Evolutionary conservation across 192 early-diverging fungal species (phyloP).

Genomic region (Coemansia sp.): DNA sequence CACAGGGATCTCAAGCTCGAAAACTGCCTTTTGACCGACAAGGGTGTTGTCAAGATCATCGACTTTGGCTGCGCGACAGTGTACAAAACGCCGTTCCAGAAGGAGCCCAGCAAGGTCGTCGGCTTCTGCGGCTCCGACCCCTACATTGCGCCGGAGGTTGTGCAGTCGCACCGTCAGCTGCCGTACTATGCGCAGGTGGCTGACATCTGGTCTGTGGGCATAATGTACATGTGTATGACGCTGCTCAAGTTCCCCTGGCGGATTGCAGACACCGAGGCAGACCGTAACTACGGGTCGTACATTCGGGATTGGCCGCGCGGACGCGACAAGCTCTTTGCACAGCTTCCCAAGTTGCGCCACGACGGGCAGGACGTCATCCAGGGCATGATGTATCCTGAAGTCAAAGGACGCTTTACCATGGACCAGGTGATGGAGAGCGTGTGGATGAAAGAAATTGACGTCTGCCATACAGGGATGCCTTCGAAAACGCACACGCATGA

Average conservation of each 20-base stretch:
- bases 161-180: constrained; percentile 57
- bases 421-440: constrained; percentile 66
- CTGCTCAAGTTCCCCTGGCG: constrained; percentile 72
- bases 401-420: constrained; percentile 60
- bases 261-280: constrained; percentile 54
- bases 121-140: constrained; percentile 90
- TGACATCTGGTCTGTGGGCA: constrained; percentile 89
- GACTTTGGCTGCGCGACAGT: constrained; percentile 94
- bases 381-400: constrained; percentile 65
- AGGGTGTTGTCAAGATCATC: constrained; percentile 85
- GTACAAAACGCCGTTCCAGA: constrained; percentile 81
- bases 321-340: constrained; percentile 55
- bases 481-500: constrained; percentile 35
- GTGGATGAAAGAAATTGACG: constrained; percentile 72
- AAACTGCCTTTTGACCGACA: constrained; percentile 78
- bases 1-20: constrained; percentile 92
- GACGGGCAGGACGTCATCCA: constrained; percentile 62
- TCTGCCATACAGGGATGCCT: constrained; percentile 45
- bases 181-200: constrained; percentile 77
- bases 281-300: constrained; percentile 61
- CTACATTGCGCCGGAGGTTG: constrained; percentile 92
- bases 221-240: constrained; percentile 80
- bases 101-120: constrained; percentile 58
- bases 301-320: constrained; percentile 55
- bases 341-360: constrained; percentile 58